Base-by-base conservation (phyloP, 257 asterid species). In the Scutellaria minor region DNA sequence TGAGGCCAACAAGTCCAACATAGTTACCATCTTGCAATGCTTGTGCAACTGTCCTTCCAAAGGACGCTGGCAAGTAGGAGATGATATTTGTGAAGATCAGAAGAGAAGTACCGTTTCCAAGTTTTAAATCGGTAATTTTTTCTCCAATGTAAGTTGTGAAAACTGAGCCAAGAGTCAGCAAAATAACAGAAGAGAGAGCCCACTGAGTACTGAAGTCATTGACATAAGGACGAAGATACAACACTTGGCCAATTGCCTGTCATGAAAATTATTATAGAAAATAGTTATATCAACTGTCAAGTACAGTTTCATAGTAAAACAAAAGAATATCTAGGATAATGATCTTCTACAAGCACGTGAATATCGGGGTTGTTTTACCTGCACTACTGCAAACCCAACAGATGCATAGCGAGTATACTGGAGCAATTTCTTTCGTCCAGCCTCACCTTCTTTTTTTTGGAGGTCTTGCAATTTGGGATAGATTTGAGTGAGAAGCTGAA, bases 351-450 rank as follows among this genome's bases (percentile, higher is more conserved):
- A 51, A n/a, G 50, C 39, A 9, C 48, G 47, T 52, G 42, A 64
- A 27, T 24, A 24, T 60, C 18, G 20, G 50, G 48, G 27, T 67
- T 39, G 54, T 66, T 48, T 59, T 85, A 94, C 98, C 98, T 94
- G 99, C 75, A 94, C 98, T 39, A 87, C 44, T 10, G 99, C 99
- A 81, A 94, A 94, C 69, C 97, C 99, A 83, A 94, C 98, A 5
- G 99, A 94, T 15, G 99, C 99, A 83, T 94, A 94, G 67, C 99
- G 99, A 74, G 99, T 94, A 76, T 94, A 94, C 85, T 94, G 98
- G 67, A 89, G 83, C 53, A 94, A 86, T 87, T 91, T 91, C 88
- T 94, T 94, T 83, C 99, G 76, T 69, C 99, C 99, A 57, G 99
- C 98, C 77, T 91, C 99, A 12, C 99, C 99, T 84, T 94, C 99